Base-by-base conservation (phyloP, 108 stramenopile genomes). In the Cyclotella sp. region DNA sequence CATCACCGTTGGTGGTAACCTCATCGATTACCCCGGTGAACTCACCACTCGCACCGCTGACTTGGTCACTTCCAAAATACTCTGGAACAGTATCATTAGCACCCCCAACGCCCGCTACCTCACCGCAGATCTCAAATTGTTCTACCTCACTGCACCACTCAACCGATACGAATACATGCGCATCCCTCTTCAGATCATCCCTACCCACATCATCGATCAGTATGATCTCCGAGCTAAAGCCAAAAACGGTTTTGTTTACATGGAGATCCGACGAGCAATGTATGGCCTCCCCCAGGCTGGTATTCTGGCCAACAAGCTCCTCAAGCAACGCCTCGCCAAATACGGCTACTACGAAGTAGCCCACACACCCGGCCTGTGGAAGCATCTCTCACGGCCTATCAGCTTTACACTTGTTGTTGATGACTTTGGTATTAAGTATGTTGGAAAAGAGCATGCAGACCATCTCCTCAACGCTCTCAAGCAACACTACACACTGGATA, bases 261-360 rank as follows among this genome's bases (percentile, higher is more conserved):
- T 77, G 14, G 73, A 79, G 46, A 60, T 82, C 30, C 14, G 44
- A 19, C 21, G 27, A 40, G 85, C 80, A 41, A 79, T 89, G 69
- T 86, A 82, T 41, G 88, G 88, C 40, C 73, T 89, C 22, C 69
- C 75, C 1, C 70, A 86, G 63, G 82, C 87, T 4, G 87, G 84
- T 2, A 70, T 54, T 15, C 54, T 89, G 9, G 88, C 83, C 19
- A 66, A 85, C 54, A 72, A 88, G 46, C 71, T 61, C 40, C 85
- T 87, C 14, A 11, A 27, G 10, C 16, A 76, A 54, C 66, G 60
- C 58, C 65, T 84, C 8, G 51, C 51, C 44, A 28, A 27, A 12
- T 29, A 55, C 46, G 76, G 76, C 0, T 83, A 83, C 64, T 29
- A 27, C 12, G 55, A 49, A n/a, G 42, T 58, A 0, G 19, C 19